A percentile compares a stretch with the other conserved stretches of the same genome.
phyloP scores from a whole-genome alignment of 2,329 filamentous ascomycete species.

The Aspergillus flavus region DNA sequence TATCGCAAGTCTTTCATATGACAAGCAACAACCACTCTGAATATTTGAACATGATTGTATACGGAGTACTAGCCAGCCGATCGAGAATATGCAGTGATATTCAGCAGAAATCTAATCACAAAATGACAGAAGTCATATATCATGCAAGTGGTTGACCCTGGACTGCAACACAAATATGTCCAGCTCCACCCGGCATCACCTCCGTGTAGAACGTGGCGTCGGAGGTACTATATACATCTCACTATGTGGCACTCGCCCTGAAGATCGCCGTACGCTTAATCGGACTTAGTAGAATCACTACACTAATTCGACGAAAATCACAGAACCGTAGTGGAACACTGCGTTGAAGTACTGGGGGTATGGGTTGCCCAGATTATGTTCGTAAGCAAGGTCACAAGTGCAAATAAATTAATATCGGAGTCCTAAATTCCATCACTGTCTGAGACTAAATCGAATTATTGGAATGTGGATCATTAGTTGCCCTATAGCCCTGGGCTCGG shows the following conservation, averaged over 20 bases:
- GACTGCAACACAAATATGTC: neutral
- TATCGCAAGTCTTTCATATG: too few relatives aligned
- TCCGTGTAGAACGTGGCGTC: neutral
- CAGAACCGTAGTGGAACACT: neutral
- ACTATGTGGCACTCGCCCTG: neutral
- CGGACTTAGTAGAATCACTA: neutral
- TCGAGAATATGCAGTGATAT: neutral
- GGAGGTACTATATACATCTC: neutral
- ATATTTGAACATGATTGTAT: neutral
- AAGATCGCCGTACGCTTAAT: neutral
- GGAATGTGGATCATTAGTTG: neutral
- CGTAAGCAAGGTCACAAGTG: neutral
- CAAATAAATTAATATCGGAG: neutral
- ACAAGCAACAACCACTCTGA: neutral
- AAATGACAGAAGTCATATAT: neutral
- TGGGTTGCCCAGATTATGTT: neutral
- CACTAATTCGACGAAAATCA: neutral
- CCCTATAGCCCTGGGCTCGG: neutral
- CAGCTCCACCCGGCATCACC: neutral
- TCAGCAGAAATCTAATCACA: neutral
- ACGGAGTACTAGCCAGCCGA: neutral
- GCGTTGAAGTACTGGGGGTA: neutral
- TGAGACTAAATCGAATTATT: neutral
- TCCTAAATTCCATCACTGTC: too few relatives aligned
- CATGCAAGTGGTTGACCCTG: neutral